Evolutionary conservation across 169 alveolate species (phyloP).

Genomic region (Perkinsus marinus): DNA sequence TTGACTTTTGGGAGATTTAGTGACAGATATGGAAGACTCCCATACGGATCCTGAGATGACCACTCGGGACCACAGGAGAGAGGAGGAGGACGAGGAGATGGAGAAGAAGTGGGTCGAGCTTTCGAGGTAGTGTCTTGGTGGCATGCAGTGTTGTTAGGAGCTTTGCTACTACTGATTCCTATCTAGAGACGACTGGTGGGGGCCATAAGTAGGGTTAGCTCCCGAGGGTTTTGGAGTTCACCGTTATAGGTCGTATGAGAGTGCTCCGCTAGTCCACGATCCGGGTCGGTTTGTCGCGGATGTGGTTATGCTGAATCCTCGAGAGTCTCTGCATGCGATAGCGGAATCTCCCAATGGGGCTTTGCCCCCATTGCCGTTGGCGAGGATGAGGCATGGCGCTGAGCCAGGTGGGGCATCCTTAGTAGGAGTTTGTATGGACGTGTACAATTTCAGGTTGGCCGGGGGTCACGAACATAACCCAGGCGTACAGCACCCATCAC

Average conservation of each 20-base stretch:
- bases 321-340: background rate
- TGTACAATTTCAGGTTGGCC: too few relatives aligned
- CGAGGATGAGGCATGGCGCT: background rate
- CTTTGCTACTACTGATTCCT: too few relatives aligned
- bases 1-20: too few relatives aligned
- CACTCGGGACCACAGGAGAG: background rate
- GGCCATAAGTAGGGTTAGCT: too few relatives aligned
- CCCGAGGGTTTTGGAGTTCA: too few relatives aligned
- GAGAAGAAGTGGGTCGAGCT: too few relatives aligned
- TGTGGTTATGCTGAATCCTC: background rate
- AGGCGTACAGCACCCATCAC: background rate
- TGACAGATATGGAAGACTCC: background rate
- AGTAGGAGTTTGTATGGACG: too few relatives aligned
- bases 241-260: too few relatives aligned
- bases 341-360: background rate
- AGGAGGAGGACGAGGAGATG: background rate
- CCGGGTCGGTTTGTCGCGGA: background rate
- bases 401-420: too few relatives aligned
- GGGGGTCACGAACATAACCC: background rate
- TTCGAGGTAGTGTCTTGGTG: too few relatives aligned
- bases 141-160: too few relatives aligned
- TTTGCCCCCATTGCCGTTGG: background rate
- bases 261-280: background rate
- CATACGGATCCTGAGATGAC: background rate
- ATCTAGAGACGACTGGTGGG: too few relatives aligned